Base-by-base conservation (phyloP, 345 rosid species). In the Sonneratia alba region DNA sequence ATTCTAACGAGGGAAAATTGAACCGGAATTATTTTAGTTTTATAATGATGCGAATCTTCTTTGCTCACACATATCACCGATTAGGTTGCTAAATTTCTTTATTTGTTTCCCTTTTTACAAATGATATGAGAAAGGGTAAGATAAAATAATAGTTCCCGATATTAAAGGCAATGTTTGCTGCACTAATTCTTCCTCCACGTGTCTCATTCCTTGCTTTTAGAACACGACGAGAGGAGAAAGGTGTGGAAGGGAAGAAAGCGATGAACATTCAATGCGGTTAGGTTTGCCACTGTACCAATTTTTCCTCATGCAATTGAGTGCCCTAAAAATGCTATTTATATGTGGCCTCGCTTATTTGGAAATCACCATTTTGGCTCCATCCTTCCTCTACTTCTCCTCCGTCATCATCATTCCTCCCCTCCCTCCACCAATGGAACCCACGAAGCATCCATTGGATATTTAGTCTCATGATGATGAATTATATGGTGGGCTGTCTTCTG, bases 271-370 rank as follows among this genome's bases (percentile, higher is more conserved):
- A 84, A 81, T 79, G 80, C n/a, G 79, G 81, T 78, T 75, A 72
- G 81, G 86, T 74, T 81, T 19, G 48, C 6, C 61, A 42, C 48
- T 67, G 67, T 81, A 74, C 70, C 55, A 67, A 70, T 15, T 37
- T 80, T 80, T 73, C 75, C 78, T 53, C 64, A 42, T 67, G 85
- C 72, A 85, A 85, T 87, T 64, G 87, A 87, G 86, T 82, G 49
- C 73, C 79, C 4, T 72, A 64, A 67, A 64, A 77, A 11, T 36
- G 63, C 59, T 53, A 53, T 27, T 27, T 27, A 27, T 27, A 27
- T 18, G 70, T 66, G 79, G 51, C 51, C 81, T 75, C 72, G 67
- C 75, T 79, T 62, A 48, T 74, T 77, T 68, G 70, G 80, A 79
- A 77, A 82, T 71, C 1, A 2, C 55, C 47, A 74, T 14, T 16